Evolutionary conservation across 2,329 filamentous ascomycete species (phyloP).

Genomic region (Trichoderma koningiopsis): DNA sequence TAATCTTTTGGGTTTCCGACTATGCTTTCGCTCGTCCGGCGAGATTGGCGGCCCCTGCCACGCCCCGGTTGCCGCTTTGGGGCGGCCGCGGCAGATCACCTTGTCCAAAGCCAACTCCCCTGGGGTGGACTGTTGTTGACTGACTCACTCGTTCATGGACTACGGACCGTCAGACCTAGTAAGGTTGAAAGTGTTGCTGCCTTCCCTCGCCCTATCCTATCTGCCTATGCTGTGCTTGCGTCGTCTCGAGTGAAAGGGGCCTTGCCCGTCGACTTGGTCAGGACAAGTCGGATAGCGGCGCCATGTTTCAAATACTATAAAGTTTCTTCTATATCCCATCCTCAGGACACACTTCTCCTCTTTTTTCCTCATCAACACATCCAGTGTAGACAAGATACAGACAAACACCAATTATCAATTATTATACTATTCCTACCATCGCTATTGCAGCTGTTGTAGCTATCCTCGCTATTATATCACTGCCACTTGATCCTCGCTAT

Average conservation of each 20-base stretch:
- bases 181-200: neutral
- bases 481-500: neutral
- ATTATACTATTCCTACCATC: neutral
- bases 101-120: neutral
- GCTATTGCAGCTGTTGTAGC: neutral
- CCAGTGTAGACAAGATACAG: neutral
- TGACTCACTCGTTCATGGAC: slow-evolving; percentile 5
- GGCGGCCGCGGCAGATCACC: slow-evolving; percentile 13
- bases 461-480: neutral
- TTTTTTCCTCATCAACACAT: neutral
- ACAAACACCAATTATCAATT: neutral
- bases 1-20: neutral
- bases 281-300: neutral
- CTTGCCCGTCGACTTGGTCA: neutral
- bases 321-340: neutral
- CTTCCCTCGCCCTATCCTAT: neutral
- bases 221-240: slow-evolving; percentile 1
- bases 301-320: neutral
- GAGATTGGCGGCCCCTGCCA: slow-evolving; percentile 10
- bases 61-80: neutral
- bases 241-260: slow-evolving; percentile 2
- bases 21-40: neutral
- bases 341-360: slow-evolving; percentile 3
- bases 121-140: neutral
- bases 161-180: slow-evolving; percentile 16